These are phyloP conservation scores for Helenozyma baotianmanensis DNA, from an alignment of 805 yeast species.

Conservation along the genomic window DNA sequence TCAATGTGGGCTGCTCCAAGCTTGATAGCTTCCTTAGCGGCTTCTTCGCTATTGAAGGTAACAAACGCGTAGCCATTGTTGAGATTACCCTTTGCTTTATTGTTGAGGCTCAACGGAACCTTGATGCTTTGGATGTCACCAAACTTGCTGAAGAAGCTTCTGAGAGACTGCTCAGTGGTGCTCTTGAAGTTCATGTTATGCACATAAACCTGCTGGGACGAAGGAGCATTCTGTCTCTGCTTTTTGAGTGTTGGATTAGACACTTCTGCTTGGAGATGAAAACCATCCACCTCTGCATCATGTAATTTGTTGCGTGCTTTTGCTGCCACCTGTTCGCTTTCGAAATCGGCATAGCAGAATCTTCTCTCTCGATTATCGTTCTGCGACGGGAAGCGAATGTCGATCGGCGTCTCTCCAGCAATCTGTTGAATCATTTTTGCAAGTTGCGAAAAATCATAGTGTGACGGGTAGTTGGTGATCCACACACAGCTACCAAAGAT, in stretches of 20 bases:
- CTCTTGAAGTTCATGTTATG: slow-evolving; percentile 46
- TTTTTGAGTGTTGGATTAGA: slow-evolving; percentile 52
- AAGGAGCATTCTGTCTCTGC: slow-evolving; percentile 9
- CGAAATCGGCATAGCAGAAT: slow-evolving; percentile 69
- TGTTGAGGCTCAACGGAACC: slow-evolving; percentile 40
- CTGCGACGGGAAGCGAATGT: slow-evolving; percentile 63
- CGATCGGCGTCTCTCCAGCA: slow-evolving; percentile 32
- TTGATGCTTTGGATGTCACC: slow-evolving; percentile 53
- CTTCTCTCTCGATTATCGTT: slow-evolving; percentile 52
- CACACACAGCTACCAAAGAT: slow-evolving; percentile 53
- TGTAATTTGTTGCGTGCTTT: slow-evolving; percentile 29
- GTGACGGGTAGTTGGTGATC: slow-evolving; percentile 72
- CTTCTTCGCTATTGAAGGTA: slow-evolving; percentile 38
- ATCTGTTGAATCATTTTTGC: slow-evolving; percentile 32
- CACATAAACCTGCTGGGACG: slow-evolving; percentile 47
- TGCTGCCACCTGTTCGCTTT: slow-evolving; percentile 44
- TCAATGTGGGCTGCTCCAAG: slow-evolving; percentile 39
- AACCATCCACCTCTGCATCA: slow-evolving; percentile 18
- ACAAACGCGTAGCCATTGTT: slow-evolving; percentile 70
- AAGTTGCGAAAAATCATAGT: slow-evolving; percentile 37
- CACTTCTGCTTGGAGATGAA: slow-evolving; percentile 49
- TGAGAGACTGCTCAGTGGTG: slow-evolving; percentile 36
- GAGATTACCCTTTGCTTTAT: slow-evolving; percentile 24
- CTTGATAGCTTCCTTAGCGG: slow-evolving; percentile 44
- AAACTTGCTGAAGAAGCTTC: slow-evolving; percentile 38